phyloP scores from a whole-genome alignment of 805 yeast genomes.

The Helenozyma rhizophorensis region DNA sequence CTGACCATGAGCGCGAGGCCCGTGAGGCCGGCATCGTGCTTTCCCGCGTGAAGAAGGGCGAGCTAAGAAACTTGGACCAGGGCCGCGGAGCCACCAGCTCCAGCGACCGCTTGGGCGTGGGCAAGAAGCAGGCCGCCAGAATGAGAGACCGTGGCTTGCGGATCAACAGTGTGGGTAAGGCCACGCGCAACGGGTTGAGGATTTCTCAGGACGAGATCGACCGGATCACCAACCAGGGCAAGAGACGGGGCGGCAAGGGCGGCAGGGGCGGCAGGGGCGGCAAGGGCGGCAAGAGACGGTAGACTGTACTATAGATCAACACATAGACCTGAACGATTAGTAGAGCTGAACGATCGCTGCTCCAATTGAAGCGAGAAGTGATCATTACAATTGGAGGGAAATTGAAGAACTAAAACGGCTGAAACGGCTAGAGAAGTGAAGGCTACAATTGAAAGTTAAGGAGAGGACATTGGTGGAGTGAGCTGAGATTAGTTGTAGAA shows the following conservation, averaged over 20 bases:
- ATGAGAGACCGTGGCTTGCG: slow-evolving; percentile 74
- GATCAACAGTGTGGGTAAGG: slow-evolving; percentile 69
- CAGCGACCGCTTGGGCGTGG: slow-evolving; percentile 50
- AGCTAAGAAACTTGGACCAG: slow-evolving; percentile 50
- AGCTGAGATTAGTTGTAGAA: too few relatives aligned
- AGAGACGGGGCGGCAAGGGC: slow-evolving; percentile 4
- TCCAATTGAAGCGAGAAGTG: too few relatives aligned
- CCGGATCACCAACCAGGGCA: slow-evolving; percentile 23
- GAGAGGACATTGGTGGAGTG: too few relatives aligned
- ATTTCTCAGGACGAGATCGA: slow-evolving; percentile 67
- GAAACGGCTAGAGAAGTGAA: too few relatives aligned
- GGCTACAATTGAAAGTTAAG: too few relatives aligned
- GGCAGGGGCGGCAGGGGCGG: too few relatives aligned
- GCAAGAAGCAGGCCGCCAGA: slow-evolving; percentile 34
- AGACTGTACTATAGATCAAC: too few relatives aligned
- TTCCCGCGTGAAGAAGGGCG: slow-evolving; percentile 64
- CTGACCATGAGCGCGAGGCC: slow-evolving; percentile 70
- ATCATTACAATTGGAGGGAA: too few relatives aligned
- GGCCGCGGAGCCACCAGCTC: slow-evolving; percentile 51
- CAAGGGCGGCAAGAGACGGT: too few relatives aligned
- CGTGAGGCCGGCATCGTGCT: slow-evolving; percentile 87
- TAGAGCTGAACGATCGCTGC: too few relatives aligned
- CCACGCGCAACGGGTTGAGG: slow-evolving; percentile 74
- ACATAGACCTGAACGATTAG: too few relatives aligned
- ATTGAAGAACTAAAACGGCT: too few relatives aligned